Conservation (phyloP, 2,329 filamentous ascomycete species). For the Colletotrichum salicis region DNA sequence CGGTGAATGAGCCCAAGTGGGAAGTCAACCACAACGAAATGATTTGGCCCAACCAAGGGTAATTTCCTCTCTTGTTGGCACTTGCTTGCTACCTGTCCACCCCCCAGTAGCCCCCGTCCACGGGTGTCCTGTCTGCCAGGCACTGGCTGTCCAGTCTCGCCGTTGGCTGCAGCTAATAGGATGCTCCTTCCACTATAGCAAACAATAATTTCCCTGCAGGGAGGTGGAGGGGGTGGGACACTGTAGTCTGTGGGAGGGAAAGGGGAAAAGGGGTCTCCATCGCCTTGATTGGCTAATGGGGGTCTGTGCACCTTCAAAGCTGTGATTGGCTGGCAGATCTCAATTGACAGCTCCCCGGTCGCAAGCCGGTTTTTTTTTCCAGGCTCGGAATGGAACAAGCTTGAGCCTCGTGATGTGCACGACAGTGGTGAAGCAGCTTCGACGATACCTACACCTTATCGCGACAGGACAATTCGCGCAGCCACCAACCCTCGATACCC, state of each 20-base stretch:
- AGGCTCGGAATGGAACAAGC: conserved; percentile 14
- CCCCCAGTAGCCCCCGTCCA: not conserved
- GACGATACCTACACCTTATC: not conserved
- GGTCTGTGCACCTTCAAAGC: conserved; percentile 25
- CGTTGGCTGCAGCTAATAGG: conserved; percentile 37
- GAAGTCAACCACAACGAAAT: conserved; percentile 7
- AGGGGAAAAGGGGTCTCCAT: conserved; percentile 46
- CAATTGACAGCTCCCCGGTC: conserved; percentile 30
- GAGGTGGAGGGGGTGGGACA: conserved; percentile 46
- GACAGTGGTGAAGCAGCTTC: not conserved
- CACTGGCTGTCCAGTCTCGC: conserved; percentile 22
- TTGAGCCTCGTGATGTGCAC: conserved; percentile 28
- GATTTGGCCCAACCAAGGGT: conserved; percentile 40
- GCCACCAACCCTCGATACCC: not conserved
- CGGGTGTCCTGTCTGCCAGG: conserved; percentile 28
- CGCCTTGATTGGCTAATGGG: conserved; percentile 26
- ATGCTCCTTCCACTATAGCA: conserved; percentile 51
- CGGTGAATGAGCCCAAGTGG: conserved; percentile 27
- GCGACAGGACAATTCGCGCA: not conserved
- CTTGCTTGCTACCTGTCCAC: conserved; percentile 37
- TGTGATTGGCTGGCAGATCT: conserved; percentile 36
- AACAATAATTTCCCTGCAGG: conserved; percentile 61
- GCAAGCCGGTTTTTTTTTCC: conserved; percentile 30
- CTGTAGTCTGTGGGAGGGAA: conserved; percentile 46
- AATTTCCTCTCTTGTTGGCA: conserved; percentile 50